These are phyloP conservation scores for Protomyces inundatus DNA, from an alignment of 1,139 yeast genomes.

Conservation along the genomic window DNA sequence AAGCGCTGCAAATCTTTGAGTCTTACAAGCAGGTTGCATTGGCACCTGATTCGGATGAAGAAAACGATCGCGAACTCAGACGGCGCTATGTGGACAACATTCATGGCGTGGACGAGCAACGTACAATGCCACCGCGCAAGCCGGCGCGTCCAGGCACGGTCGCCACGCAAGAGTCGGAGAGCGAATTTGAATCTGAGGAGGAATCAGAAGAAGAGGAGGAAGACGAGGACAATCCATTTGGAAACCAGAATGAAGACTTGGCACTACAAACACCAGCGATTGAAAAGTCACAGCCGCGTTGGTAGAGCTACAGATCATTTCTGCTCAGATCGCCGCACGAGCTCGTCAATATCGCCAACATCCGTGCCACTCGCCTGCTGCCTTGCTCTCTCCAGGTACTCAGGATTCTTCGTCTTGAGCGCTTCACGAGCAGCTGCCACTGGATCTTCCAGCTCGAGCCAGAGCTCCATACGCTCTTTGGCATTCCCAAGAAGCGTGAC, in stretches of 20 bases:
- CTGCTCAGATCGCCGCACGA: not conserved
- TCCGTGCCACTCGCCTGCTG: not conserved
- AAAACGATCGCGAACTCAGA: slow-evolving; percentile 18
- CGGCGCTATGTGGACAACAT: slow-evolving; percentile 10
- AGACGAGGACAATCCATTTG: slow-evolving; percentile 23
- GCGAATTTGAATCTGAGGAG: not conserved
- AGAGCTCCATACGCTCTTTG: slow-evolving; percentile 47
- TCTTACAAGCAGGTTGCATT: slow-evolving; percentile 46
- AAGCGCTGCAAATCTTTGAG: slow-evolving; percentile 65
- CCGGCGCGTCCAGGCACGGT: slow-evolving; percentile 4
- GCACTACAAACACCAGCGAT: slow-evolving; percentile 19
- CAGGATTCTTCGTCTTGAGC: slow-evolving; percentile 50
- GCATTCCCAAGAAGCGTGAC: slow-evolving; percentile 41
- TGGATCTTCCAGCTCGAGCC: slow-evolving; percentile 51
- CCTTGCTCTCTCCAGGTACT: slow-evolving; percentile 38
- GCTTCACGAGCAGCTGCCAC: slow-evolving; percentile 60
- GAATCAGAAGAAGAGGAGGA: slow-evolving; percentile 7
- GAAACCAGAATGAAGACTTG: slow-evolving; percentile 18
- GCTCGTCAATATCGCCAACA: not conserved
- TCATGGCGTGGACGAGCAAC: slow-evolving; percentile 9
- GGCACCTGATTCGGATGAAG: slow-evolving; percentile 42
- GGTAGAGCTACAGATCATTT: not conserved
- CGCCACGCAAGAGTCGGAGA: not conserved
- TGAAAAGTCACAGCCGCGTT: slow-evolving; percentile 11
- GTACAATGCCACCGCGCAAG: slow-evolving; percentile 18